Evolutionary conservation across 2,329 filamentous ascomycete species (phyloP).

Genomic region (Aspergillus felis): DNA sequence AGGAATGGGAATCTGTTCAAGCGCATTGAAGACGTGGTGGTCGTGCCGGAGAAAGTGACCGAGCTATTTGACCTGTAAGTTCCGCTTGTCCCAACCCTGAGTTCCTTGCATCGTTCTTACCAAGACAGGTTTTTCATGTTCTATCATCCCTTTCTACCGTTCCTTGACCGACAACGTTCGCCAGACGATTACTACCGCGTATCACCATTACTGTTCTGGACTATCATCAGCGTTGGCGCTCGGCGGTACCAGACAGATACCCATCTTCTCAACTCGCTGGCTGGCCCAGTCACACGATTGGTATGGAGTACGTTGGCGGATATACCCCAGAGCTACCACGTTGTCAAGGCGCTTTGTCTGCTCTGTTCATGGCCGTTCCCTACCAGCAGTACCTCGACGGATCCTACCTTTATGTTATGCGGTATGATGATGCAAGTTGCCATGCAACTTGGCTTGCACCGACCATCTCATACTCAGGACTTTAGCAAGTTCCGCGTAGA

Average conservation of each 20-base stretch:
- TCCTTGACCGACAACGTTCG: constrained; percentile 53
- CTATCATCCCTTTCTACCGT: constrained; percentile 62
- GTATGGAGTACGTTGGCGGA: constrained; percentile 60
- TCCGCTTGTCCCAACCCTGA: background rate
- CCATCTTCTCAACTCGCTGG: constrained; percentile 49
- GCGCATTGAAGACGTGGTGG: constrained; percentile 50
- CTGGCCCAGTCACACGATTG: constrained; percentile 53
- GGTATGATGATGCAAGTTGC: constrained; percentile 65
- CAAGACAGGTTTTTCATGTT: constrained; percentile 57
- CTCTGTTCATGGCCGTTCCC: constrained; percentile 64
- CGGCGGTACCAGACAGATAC: constrained; percentile 56
- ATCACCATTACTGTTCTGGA: constrained; percentile 66
- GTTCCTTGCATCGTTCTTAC: constrained; percentile 7
- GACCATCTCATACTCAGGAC: constrained; percentile 60
- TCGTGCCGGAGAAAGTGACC: constrained; percentile 40
- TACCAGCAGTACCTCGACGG: constrained; percentile 59
- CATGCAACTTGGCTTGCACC: constrained; percentile 64
- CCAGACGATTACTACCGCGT: constrained; percentile 56
- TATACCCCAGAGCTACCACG: constrained; percentile 61
- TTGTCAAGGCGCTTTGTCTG: constrained; percentile 61
- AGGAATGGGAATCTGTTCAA: constrained; percentile 50
- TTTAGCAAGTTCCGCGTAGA: constrained; percentile 50
- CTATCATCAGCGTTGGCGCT: constrained; percentile 59
- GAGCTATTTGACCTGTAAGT: constrained; percentile 45
- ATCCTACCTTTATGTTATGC: constrained; percentile 63